A percentile compares a stretch with the other conserved stretches of the same genome.
Conservation (phyloP, 2,329 filamentous ascomycete species). For the Fusarium piperis region DNA sequence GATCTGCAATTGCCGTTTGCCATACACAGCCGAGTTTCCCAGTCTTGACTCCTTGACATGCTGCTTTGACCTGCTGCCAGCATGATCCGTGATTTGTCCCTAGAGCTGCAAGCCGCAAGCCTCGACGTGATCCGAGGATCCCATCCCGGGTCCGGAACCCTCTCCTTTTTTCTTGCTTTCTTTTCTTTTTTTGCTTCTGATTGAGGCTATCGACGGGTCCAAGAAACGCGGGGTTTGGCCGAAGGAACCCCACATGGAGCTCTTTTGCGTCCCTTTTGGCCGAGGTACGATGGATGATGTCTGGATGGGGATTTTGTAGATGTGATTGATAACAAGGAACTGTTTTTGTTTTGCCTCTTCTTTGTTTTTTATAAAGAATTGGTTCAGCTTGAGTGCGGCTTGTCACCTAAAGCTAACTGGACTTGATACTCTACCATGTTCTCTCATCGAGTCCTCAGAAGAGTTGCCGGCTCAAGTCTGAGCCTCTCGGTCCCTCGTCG, state of each 20-base stretch:
- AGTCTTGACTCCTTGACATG: neutral
- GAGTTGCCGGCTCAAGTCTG: neutral
- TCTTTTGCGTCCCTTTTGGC: constrained; percentile 36
- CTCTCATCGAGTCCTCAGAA: constrained; percentile 13
- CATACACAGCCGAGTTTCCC: neutral
- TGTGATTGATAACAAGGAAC: constrained; percentile 1
- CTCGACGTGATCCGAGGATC: neutral
- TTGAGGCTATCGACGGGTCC: constrained; percentile 28
- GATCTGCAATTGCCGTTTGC: neutral
- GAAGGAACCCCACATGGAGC: constrained; percentile 37
- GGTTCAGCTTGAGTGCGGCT: neutral
- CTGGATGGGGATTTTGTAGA: neutral
- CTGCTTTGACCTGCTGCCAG: neutral
- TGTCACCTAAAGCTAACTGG: neutral
- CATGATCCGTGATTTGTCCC: neutral
- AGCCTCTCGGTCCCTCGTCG: neutral
- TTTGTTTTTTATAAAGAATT: neutral
- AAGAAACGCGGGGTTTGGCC: constrained; percentile 39
- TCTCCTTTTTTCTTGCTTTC: neutral
- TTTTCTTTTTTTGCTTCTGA: constrained; percentile 18
- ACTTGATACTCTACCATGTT: constrained; percentile 20
- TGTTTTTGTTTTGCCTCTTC: neutral
- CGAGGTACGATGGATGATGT: constrained; percentile 33
- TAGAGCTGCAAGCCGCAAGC: neutral
- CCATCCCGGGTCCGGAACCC: constrained; percentile 3